phyloP scores from a whole-genome alignment of 176 grass and related monocot genomes.

The Luzula sylvatica region DNA sequence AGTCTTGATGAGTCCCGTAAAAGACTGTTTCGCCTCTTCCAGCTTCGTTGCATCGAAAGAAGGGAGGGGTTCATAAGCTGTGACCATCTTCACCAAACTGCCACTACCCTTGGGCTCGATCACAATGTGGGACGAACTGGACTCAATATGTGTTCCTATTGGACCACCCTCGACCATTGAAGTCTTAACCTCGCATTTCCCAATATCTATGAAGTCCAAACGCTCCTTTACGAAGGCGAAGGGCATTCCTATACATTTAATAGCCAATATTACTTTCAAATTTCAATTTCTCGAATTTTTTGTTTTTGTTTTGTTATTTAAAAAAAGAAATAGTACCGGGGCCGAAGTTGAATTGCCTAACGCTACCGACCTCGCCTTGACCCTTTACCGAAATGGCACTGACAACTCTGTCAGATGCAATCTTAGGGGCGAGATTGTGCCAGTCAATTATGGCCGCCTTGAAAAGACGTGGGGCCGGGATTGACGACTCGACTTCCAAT shows the following conservation, averaged over 20 bases:
- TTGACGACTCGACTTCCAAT: slow-evolving; percentile 35
- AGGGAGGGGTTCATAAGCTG: slow-evolving; percentile 32
- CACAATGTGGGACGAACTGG: slow-evolving; percentile 40
- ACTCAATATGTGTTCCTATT: slow-evolving; percentile 18
- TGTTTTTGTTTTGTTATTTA: too few species aligned
- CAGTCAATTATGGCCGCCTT: slow-evolving; percentile 56
- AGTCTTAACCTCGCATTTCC: slow-evolving; percentile 46
- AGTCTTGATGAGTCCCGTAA: slow-evolving; percentile 38
- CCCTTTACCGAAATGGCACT: slow-evolving; percentile 37
- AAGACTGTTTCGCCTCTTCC: slow-evolving; percentile 37
- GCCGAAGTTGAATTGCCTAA: slow-evolving; percentile 88
- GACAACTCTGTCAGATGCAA: slow-evolving; percentile 34
- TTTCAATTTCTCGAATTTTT: too few species aligned
- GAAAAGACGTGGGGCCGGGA: slow-evolving; percentile 54
- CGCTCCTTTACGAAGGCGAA: slow-evolving; percentile 44
- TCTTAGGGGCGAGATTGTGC: slow-evolving; percentile 65
- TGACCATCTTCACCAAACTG: slow-evolving; percentile 35
- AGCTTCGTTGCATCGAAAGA: slow-evolving; percentile 27
- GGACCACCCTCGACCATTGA: slow-evolving; percentile 52
- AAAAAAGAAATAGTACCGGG: slow-evolving; percentile 20
- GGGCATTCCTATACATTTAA: slow-evolving; percentile 30
- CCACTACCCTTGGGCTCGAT: slow-evolving; percentile 38
- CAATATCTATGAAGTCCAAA: slow-evolving; percentile 44
- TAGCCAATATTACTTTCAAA: too few species aligned
- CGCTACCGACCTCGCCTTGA: slow-evolving; percentile 28